These are phyloP conservation scores for Rhizopogon rudus DNA, from an alignment of 768 basidiomycete genomes.

Conservation along the genomic window DNA sequence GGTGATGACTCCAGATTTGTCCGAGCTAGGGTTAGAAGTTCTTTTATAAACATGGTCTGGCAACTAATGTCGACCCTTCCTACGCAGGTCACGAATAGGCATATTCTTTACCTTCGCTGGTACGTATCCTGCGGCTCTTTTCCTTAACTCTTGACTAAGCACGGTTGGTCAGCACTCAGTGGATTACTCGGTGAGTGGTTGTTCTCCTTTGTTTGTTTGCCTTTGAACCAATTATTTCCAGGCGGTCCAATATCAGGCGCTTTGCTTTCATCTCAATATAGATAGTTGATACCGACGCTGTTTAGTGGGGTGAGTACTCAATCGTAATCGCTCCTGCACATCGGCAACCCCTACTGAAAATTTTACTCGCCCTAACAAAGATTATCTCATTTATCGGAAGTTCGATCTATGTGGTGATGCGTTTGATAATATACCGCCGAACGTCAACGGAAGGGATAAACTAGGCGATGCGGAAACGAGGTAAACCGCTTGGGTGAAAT, in stretches of 20 bases:
- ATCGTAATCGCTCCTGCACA: not conserved
- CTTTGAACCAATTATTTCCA: slow-evolving; percentile 12
- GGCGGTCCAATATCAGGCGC: slow-evolving; percentile 57
- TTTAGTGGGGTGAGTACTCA: slow-evolving; percentile 39
- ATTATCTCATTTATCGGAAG: not conserved
- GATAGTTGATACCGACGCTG: slow-evolving; percentile 54
- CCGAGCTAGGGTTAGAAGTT: slow-evolving; percentile 37
- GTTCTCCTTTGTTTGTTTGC: not conserved
- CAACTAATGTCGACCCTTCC: not conserved
- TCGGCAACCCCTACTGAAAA: not conserved
- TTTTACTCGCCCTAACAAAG: not conserved
- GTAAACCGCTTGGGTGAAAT: not conserved
- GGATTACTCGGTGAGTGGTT: slow-evolving; percentile 14
- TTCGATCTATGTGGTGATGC: not conserved
- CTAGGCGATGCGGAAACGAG: not conserved
- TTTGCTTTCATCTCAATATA: slow-evolving; percentile 41
- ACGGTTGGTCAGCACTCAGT: slow-evolving; percentile 13
- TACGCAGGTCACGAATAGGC: slow-evolving; percentile 34
- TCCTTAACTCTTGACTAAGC: too few relatives aligned
- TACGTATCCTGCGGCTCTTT: slow-evolving; percentile 7
- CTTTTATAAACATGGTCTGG: not conserved
- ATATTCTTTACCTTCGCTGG: slow-evolving; percentile 45
- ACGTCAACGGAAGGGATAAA: not conserved
- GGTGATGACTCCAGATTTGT: slow-evolving; percentile 33
- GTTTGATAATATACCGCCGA: not conserved